Base-by-base conservation (phyloP, 352 stramenopile species). In the Phytopythium ostracodes region DNA sequence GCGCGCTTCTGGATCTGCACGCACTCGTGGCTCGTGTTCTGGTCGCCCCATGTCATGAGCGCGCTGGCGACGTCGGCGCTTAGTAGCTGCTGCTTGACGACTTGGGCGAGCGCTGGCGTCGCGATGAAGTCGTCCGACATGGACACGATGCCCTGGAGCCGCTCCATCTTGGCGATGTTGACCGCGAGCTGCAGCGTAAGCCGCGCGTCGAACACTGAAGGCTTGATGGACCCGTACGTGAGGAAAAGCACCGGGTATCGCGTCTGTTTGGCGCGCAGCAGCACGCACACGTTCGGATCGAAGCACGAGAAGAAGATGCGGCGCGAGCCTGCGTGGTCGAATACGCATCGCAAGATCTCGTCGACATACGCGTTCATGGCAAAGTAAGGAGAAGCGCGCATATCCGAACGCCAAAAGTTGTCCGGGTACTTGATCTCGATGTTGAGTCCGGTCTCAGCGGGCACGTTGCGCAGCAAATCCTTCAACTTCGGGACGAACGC, bases 371-470 rank as follows among this genome's bases (percentile, higher is more conserved):
- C 73, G 59, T 94, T 91, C 60, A 92, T 81, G 22, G 78, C 79
- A 36, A 94, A 94, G 53, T 71, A 66, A 20, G 70, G 68, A 20
- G 75, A 74, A 33, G 61, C 73, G 17, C 80, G 75, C 70, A 90
- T 80, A 9, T 33, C 54, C 4, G 63, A 42, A 44, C 67, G 72
- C 46, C 75, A 77, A 11, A 81, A 68, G 25, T 66, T 64, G 65
- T 91, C 77, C 0, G 85, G 85, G 62, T 92, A 94, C 75, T 94
- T 94, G 67, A 94, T 80, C 64, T 94, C 85, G 57, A 94, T 77
- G 60, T 94, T 92, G 46, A 94, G 67, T 11, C 76, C 83, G 12
- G 91, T 76, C 62, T 90, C 72, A 0, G 71, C 76, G n/a, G 85
- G 85, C 10, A 92, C 83, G 47, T 94, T 73, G 58, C 78, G 79